Evolutionary conservation across 352 stramenopile genomes (phyloP).

Genomic region (Phytophthora foliorum): DNA sequence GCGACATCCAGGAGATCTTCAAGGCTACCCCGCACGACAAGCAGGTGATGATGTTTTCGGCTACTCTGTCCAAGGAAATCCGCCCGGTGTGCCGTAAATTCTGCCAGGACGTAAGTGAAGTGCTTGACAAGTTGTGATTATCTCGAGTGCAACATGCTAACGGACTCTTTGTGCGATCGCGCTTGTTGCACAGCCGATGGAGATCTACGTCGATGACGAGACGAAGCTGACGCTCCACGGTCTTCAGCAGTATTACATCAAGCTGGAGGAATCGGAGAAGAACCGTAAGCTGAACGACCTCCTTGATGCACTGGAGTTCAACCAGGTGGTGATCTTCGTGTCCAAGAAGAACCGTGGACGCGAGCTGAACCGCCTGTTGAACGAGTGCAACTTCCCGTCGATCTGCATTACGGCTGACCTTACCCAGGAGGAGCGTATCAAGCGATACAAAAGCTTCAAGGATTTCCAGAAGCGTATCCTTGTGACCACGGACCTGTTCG

Average conservation of each 20-base stretch:
- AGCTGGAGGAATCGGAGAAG: constrained; percentile 99
- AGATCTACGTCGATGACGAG: constrained; percentile 99
- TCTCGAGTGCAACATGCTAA: background rate
- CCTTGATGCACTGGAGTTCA: constrained; percentile 99
- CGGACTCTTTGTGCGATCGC: background rate
- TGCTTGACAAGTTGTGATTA: background rate
- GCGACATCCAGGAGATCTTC: constrained; percentile 99
- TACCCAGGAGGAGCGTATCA: constrained; percentile 98
- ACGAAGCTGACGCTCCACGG: constrained; percentile 99
- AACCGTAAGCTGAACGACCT: constrained; percentile 99
- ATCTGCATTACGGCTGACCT: constrained; percentile 99
- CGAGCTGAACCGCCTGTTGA: constrained; percentile 98
- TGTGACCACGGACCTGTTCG: constrained; percentile 99
- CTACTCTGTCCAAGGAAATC: constrained; percentile 99
- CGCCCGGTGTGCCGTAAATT: constrained; percentile 99
- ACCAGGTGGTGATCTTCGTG: constrained; percentile 99
- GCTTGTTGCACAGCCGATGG: constrained; percentile 90
- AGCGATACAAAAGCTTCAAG: constrained; percentile 99
- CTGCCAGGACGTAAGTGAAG: constrained; percentile 95
- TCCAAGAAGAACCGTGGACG: constrained; percentile 97
- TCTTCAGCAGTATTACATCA: constrained; percentile 99
- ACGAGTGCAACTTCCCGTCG: constrained; percentile 99
- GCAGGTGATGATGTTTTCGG: constrained; percentile 99
- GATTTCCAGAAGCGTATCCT: constrained; percentile 99
- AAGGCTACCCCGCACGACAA: constrained; percentile 99